Evolutionary conservation across 2,329 filamentous ascomycete species (phyloP).

Genomic region (Aspergillus fructus): DNA sequence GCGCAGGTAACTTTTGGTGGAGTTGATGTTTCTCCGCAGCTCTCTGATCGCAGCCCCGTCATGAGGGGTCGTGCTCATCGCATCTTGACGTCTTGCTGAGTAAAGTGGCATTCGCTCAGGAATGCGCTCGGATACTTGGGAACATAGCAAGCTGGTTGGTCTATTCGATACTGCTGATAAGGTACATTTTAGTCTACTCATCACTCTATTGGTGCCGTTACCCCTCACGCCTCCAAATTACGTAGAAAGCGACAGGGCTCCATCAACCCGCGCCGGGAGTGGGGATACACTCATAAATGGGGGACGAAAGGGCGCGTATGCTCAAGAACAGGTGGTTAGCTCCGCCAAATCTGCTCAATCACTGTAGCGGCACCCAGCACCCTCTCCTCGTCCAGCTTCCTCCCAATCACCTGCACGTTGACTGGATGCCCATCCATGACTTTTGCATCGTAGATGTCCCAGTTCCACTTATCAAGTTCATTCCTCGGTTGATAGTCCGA

Average conservation of each 20-base stretch:
- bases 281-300: slow-evolving; percentile 2
- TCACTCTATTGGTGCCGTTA: neutral
- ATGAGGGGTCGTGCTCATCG: neutral
- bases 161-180: no score
- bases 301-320: neutral
- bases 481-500: slow-evolving; percentile 50
- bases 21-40: neutral
- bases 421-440: slow-evolving; percentile 49
- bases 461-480: slow-evolving; percentile 54
- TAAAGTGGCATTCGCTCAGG: no score
- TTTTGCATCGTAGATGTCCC: slow-evolving; percentile 46
- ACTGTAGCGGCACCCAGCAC: slow-evolving; percentile 46
- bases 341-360: slow-evolving; percentile 28
- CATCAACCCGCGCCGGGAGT: neutral
- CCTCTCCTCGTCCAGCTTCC: slow-evolving; percentile 56
- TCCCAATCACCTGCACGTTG: slow-evolving; percentile 54
- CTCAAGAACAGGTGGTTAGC: neutral
- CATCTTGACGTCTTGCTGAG: no score
- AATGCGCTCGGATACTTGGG: no score
- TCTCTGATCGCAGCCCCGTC: neutral
- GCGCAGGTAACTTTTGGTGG: neutral
- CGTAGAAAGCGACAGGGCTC: neutral
- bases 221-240: neutral
- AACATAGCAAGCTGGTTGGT: no score
- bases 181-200: no score